A percentile compares a stretch with the other conserved stretches of the same genome.
phyloP scores from a whole-genome alignment of 169 alveolate species.

The Toxoplasma gondii region DNA sequence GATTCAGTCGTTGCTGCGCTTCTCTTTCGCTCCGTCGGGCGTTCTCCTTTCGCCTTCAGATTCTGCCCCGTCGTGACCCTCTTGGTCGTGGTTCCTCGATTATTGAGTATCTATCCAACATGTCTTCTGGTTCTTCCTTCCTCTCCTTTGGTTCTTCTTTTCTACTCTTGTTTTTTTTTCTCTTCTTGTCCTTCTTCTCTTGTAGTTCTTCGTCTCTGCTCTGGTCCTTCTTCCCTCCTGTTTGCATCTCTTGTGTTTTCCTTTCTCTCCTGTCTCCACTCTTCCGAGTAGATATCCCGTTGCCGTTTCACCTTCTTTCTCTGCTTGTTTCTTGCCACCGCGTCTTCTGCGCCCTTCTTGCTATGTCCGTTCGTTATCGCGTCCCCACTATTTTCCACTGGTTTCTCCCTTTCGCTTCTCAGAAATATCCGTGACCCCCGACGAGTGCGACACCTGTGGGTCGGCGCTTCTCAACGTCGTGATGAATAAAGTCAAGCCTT shows the following conservation, averaged over 20 bases:
- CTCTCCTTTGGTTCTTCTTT: not conserved
- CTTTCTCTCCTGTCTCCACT: not conserved
- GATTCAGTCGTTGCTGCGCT: not conserved
- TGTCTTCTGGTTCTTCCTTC: not conserved
- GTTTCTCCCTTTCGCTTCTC: not conserved
- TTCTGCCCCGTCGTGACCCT: not conserved
- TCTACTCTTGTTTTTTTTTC: not conserved
- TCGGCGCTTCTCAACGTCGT: conserved; percentile 42
- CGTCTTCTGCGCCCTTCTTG: not conserved
- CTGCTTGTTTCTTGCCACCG: not conserved
- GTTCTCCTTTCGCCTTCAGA: not conserved
- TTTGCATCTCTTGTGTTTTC: not conserved
- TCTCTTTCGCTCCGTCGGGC: not conserved
- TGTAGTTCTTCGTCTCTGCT: not conserved
- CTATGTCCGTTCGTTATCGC: not conserved
- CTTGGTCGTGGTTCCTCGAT: not conserved
- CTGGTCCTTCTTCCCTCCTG: not conserved
- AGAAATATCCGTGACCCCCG: conserved; percentile 32
- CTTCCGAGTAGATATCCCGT: not conserved
- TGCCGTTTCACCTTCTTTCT: not conserved
- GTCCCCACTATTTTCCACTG: not conserved
- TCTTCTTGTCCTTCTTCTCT: not conserved
- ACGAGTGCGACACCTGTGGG: conserved; percentile 59
- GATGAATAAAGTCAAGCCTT: conserved; percentile 34
- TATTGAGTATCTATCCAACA: no score